Conservation (phyloP, 805 yeast genomes). For the Lipomyces spencermartinsiae region DNA sequence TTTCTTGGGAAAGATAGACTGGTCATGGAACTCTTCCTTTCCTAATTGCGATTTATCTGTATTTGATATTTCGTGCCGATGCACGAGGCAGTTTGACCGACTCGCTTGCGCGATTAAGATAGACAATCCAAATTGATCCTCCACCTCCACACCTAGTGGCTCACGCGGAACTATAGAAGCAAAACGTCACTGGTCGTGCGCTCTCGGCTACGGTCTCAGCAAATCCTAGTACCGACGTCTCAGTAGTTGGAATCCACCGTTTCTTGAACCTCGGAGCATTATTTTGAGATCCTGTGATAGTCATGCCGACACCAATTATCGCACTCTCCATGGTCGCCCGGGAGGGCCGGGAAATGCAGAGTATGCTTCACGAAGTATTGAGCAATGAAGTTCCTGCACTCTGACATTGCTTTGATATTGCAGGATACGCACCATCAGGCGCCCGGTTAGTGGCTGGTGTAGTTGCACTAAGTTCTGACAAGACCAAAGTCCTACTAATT, state of each 20-base stretch:
- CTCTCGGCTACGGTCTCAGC: not conserved
- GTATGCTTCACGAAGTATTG: constrained; percentile 23
- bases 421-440: constrained; percentile 61
- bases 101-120: not conserved
- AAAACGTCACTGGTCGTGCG: not conserved
- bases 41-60: not conserved
- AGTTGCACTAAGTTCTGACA: constrained; percentile 66
- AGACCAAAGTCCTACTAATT: constrained; percentile 74
- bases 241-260: not conserved
- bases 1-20: too few species aligned
- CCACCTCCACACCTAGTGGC: not conserved
- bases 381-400: not conserved
- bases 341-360: constrained; percentile 48
- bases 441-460: constrained; percentile 95
- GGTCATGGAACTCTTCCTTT: too few species aligned
- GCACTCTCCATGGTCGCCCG: constrained; percentile 46
- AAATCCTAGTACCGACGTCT: not conserved
- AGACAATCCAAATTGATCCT: not conserved
- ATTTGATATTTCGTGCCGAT: not conserved
- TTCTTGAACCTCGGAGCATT: not conserved
- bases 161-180: not conserved
- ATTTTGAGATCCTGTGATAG: not conserved
- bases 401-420: constrained; percentile 4
- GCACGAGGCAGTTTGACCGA: not conserved
- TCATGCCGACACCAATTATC: not conserved